Base-by-base conservation (phyloP, 805 yeast species). In the Barnettozyma populi region DNA sequence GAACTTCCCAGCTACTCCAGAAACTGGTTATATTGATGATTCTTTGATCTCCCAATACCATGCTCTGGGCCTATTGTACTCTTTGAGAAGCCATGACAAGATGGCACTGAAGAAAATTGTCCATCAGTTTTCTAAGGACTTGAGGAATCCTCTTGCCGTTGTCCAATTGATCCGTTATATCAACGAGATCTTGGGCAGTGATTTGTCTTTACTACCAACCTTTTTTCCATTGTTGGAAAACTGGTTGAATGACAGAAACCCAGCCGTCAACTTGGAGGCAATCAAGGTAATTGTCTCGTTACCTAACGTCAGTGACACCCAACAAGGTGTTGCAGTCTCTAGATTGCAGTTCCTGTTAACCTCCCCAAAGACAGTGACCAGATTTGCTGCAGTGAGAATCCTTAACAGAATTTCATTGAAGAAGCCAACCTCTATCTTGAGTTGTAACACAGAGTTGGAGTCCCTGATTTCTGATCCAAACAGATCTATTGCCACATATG, bases 401-500 rank as follows among this genome's bases (percentile, higher is more conserved):
- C 77, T 94, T 60, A 90, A 90, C 72, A 82, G 83, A 61, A 79
- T 87, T 57, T 92, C 98, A 4, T 74, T 85, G 76, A 78, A 75
- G 55, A 80, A 81, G 52, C 96, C 98, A 8, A 87, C 84, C 57
- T 84, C 80, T 59, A 78, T 85, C 44, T 80, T 86, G 53, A 78
- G 79, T 40, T 89, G 95, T 66, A 94, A 89, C 63, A 71, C 76
- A 44, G 97, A 90, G 65, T 77, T 94, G 61, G 98, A 94, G 69
- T 71, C 80, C 29, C 76, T 94, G 64, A 87, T 94, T 60, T 84
- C 84, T 63, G 98, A 92, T 66, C 65, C 90, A 23, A 90, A 88
- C 70, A 82, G 96, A 69, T 84, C 96, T 31, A 82, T 94, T 55
- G 92, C 98, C 13, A 94, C 99, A 14, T 92, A 89, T 68, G 97